Evolutionary conservation across 768 basidiomycete species (phyloP).

Genomic region (Russula griseocarnosa): DNA sequence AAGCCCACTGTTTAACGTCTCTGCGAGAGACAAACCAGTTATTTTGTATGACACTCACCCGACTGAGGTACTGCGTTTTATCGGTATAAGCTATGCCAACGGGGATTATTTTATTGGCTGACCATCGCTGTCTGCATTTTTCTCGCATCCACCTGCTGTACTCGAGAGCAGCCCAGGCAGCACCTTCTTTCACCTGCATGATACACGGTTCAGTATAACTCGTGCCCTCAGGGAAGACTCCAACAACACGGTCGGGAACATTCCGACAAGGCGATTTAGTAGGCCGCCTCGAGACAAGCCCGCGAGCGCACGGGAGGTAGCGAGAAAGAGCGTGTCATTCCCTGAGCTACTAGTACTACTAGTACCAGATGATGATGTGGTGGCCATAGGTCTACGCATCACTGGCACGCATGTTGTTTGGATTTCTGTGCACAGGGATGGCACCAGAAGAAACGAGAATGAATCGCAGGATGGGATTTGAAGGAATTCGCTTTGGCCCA

Average conservation of each 20-base stretch:
- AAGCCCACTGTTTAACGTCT: background rate
- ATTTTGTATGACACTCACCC: conserved; percentile 47
- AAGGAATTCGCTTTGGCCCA: conserved; percentile 92
- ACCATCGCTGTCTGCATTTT: conserved; percentile 43
- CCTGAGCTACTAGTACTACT: background rate
- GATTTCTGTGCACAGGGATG: conserved; percentile 93
- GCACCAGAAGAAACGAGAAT: conserved; percentile 85
- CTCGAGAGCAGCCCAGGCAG: conserved; percentile 94
- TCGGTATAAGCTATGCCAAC: conserved; percentile 82
- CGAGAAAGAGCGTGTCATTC: conserved; percentile 59
- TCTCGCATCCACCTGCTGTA: conserved; percentile 75
- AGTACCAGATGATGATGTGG: no score
- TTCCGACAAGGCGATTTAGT: conserved; percentile 8
- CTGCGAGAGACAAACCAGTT: background rate
- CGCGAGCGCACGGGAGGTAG: conserved; percentile 81
- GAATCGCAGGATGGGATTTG: conserved; percentile 63
- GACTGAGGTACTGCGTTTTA: conserved; percentile 71
- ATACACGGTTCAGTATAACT: conserved; percentile 92
- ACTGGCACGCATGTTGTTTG: conserved; percentile 86
- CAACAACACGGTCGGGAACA: conserved; percentile 50
- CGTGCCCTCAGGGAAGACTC: conserved; percentile 92
- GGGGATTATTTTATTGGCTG: conserved; percentile 54
- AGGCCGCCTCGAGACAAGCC: conserved; percentile 41
- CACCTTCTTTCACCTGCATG: conserved; percentile 90
- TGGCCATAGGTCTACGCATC: no score